Evolutionary conservation across 1,284 basidiomycete species (phyloP), one percentile per base, ranked within the genome.

Genomic region (Cystobasidium slooffiae): DNA sequence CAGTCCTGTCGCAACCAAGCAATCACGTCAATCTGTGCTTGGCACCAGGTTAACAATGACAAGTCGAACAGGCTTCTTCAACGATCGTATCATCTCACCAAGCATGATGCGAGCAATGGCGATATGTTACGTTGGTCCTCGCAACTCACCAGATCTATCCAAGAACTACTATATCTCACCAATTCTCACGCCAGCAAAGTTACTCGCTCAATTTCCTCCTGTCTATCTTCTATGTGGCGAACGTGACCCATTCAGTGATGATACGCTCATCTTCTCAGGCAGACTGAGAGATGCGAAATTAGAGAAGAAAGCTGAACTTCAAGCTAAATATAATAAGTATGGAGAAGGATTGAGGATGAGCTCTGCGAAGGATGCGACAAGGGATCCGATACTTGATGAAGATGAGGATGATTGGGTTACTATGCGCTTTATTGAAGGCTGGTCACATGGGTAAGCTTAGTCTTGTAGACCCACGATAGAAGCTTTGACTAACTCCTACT

Each of bases 91-190:
- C 79, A 88, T 97, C 75, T 90, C 92, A 16, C 93, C 94, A 0
- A 91, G 89, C 79, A 94, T 97, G 92, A 93, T 93, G 82, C 80
- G 91, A 83, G 69, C 65, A 63, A 70, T 74, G 67, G 46, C 41
- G 6, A 62, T 76, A 3, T 76, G 73, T 68, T 76, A 70, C 83
- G 91, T 98, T 76, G 96, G 96, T 0, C 94, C 95, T 0, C 88
- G 91, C 63, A 89, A 89, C 68, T 91, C 93, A 80, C 95, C 96
- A 16, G 94, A 98, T 82, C 93, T 98, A 82, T 88, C 90, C 74
- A 91, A 91, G 53, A 94, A 99, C 85, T 98, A 97, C 83, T 90
- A 91, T 83, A 89, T 98, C 76, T 97, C 94, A 12, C 96, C 96
- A 0, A 91, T 98, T 78, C 87, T 98, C 62, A 89, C 94, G 3